phyloP scores from a whole-genome alignment of 163 green algal species.

The Volvox carteri region DNA sequence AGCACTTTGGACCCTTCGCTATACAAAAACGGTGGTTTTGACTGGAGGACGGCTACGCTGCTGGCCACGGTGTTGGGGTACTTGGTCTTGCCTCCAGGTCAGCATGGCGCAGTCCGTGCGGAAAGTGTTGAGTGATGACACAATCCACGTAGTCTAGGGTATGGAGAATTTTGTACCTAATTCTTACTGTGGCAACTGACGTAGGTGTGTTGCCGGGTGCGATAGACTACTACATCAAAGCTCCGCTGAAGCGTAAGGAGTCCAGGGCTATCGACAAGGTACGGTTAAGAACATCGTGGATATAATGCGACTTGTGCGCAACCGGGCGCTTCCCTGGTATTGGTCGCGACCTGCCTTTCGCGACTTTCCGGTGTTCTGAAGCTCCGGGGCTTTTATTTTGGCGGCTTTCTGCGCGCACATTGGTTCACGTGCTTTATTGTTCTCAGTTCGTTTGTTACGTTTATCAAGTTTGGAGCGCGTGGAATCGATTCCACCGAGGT shows the following conservation, averaged over 20 bases:
- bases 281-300: neutral
- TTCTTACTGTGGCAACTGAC: neutral
- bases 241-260: slow-evolving; percentile 69
- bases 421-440: too few relatives aligned
- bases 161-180: too few relatives aligned
- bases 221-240: slow-evolving; percentile 88
- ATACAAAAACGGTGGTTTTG: slow-evolving; percentile 82
- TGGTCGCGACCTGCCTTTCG: neutral
- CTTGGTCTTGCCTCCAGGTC: slow-evolving; percentile 81
- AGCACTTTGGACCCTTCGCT: slow-evolving; percentile 91
- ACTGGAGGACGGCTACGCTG: slow-evolving; percentile 75
- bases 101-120: slow-evolving; percentile 25
- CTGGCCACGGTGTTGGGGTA: slow-evolving; percentile 75
- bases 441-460: too few relatives aligned
- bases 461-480: too few relatives aligned
- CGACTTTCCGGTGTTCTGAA: neutral
- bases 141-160: too few relatives aligned
- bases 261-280: slow-evolving; percentile 76
- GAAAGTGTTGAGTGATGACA: too few relatives aligned
- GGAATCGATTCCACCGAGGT: too few relatives aligned
- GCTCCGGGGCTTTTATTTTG: neutral
- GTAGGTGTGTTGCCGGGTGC: slow-evolving; percentile 85
- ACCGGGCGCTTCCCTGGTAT: neutral
- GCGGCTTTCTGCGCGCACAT: neutral
- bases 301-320: neutral